phyloP scores from a whole-genome alignment of 768 basidiomycete species.

The Strobilomyces dryophilus region DNA sequence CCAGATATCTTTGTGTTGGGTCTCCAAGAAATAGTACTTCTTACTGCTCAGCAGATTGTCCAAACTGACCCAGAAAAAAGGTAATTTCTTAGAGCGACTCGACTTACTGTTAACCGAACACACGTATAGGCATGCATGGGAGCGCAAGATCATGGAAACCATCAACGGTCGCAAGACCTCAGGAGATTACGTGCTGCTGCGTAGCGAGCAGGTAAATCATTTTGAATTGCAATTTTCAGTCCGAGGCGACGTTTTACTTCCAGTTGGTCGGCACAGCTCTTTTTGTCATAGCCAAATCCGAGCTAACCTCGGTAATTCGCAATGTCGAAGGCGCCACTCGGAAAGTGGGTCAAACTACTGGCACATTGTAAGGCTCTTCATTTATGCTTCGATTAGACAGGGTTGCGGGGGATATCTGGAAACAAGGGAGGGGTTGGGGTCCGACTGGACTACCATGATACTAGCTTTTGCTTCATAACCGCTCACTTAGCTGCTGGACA shows the following conservation, averaged over 20 bases:
- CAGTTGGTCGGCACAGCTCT: conserved; percentile 95
- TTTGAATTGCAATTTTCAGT: neutral
- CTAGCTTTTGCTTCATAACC: conserved; percentile 92
- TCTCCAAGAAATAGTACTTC: conserved; percentile 96
- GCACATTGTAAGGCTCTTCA: no score
- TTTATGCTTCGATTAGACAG: conserved; percentile 52
- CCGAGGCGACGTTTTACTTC: conserved; percentile 1
- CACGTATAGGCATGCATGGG: conserved; percentile 78
- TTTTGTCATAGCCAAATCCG: conserved; percentile 76
- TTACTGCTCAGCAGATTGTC: conserved; percentile 96
- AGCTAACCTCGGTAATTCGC: conserved; percentile 73
- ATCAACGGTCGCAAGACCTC: conserved; percentile 66
- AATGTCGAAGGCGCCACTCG: conserved; percentile 90
- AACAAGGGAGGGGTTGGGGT: conserved; percentile 97
- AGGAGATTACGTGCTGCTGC: conserved; percentile 74
- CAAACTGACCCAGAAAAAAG: conserved; percentile 93
- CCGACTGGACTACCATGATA: conserved; percentile 86
- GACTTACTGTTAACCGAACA: neutral
- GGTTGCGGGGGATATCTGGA: conserved; percentile 88
- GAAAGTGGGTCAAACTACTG: conserved; percentile 53
- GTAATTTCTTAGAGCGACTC: conserved; percentile 32
- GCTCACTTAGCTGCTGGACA: conserved; percentile 98
- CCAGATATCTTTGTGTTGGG: conserved; percentile 90
- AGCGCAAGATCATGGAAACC: conserved; percentile 72
- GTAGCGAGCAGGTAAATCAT: conserved; percentile 80